Evolutionary conservation across 2,329 filamentous ascomycete genomes (phyloP).

Genomic region (Claviceps pusilla): DNA sequence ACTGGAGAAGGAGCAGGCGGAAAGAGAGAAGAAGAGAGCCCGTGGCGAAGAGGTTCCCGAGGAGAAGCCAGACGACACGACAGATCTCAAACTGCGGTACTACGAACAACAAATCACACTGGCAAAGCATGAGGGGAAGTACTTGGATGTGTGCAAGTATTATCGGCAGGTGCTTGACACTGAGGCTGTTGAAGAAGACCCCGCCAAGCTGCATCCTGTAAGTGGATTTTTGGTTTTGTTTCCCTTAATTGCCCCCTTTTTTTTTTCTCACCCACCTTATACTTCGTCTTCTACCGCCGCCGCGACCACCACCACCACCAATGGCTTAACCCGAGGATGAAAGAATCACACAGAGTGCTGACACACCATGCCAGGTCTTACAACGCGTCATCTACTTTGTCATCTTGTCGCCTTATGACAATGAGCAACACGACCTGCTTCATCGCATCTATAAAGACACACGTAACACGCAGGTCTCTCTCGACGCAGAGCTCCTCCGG

Average conservation of each 20-base stretch:
- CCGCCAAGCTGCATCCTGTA: conserved; percentile 72
- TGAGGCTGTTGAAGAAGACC: conserved; percentile 82
- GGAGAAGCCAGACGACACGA: conserved; percentile 75
- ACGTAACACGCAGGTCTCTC: conserved; percentile 61
- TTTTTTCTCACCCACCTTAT: not conserved
- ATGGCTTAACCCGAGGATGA: not conserved
- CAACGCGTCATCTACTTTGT: conserved; percentile 96
- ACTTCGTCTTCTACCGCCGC: too few species aligned
- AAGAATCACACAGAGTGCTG: not conserved
- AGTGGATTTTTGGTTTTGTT: conserved; percentile 15
- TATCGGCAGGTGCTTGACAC: conserved; percentile 95
- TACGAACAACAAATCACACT: conserved; percentile 95
- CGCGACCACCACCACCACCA: too few species aligned
- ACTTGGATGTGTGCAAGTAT: conserved; percentile 94
- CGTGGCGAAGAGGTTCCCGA: conserved; percentile 65
- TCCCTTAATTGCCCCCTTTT: not conserved
- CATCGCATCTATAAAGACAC: conserved; percentile 81
- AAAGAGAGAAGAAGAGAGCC: conserved; percentile 71
- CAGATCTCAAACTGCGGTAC: conserved; percentile 86
- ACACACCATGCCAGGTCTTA: conserved; percentile 45
- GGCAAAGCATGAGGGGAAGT: conserved; percentile 94
- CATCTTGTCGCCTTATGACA: conserved; percentile 91
- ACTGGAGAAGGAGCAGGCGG: conserved; percentile 79
- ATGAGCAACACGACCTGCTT: conserved; percentile 93
- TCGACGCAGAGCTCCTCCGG: conserved; percentile 76